Base-by-base conservation (phyloP, 2,329 filamentous ascomycete genomes). In the Aspergillus pseudonomiae region DNA sequence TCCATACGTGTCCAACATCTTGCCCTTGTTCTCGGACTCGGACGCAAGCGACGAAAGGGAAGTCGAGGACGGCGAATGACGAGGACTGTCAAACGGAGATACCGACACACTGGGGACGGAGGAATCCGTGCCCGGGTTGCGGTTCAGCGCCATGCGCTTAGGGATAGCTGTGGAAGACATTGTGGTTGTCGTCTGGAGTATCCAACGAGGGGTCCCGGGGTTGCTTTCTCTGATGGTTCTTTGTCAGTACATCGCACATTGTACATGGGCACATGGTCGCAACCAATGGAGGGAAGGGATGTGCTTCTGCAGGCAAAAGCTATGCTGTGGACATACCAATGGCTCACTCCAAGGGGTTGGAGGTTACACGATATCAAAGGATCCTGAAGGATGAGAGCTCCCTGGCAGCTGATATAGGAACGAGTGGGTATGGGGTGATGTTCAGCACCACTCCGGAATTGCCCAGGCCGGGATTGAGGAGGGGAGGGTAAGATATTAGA, bases 31-130 rank as follows among this genome's bases (percentile, higher is more conserved):
- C 61, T 85, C 86, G 52, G 86, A 83, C 61, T 88, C 85, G 12
- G 91, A 94, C 62, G 88, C 89, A 77, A 98, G 85, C 30, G 95
- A 98, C 12, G 94, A 97, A 66, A 98, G 86, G 4, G 95, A 98
- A 4, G 94, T 97, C 45, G 91, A 92, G 9, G 95, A 98, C 54
- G 86, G 84, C 30, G 94, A 90, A 48, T 83, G 83, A 58, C 81
- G 82, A 55, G 87, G 87, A 64, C 86, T 88, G 69, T 88, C 86
- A 66, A 81, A 76, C 41, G 87, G 87, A 28, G 87, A 88, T 64
- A 79, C 80, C 45, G 82, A 80, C 63, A 80, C 79, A 74, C 80
- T 85, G 67, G 80, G 78, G 46, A 81, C 76, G 24, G 87, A 88
- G 36, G 85, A 86, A 62, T 86, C 83, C 65, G 82, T 77, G 63